phyloP scores from a whole-genome alignment of 352 stramenopile genomes.

The Poterioochromonas sp. region DNA sequence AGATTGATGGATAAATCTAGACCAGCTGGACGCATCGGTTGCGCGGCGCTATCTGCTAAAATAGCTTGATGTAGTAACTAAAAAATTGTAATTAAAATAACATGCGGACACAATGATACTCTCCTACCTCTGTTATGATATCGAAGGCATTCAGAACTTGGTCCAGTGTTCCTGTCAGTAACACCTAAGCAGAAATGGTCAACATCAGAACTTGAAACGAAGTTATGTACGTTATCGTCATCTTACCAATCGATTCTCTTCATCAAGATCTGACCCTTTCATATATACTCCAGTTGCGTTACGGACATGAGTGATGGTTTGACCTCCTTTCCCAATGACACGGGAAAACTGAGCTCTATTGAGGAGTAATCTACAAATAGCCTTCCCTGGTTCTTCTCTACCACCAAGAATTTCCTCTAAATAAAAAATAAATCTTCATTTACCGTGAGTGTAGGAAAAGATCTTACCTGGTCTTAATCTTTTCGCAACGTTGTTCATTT shows the following conservation, averaged over 20 bases:
- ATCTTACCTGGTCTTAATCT: conserved; percentile 17
- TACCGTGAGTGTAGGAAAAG: neutral
- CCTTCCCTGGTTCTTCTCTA: neutral
- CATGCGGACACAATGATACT: no score
- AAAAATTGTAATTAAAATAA: neutral
- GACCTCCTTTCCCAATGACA: conserved; percentile 20
- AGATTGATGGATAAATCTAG: neutral
- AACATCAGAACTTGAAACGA: no score
- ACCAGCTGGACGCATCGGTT: neutral
- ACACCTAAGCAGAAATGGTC: no score
- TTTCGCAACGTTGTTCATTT: no score
- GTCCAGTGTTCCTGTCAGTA: neutral
- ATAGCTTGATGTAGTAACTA: conserved; percentile 2
- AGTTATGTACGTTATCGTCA: no score
- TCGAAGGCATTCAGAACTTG: conserved; percentile 8
- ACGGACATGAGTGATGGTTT: neutral
- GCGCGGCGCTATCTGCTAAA: neutral
- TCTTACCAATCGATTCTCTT: neutral
- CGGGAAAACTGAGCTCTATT: neutral
- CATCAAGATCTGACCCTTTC: conserved; percentile 10
- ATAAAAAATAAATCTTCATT: neutral
- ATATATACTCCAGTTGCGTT: neutral
- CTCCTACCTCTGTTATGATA: neutral
- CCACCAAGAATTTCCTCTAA: neutral
- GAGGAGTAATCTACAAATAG: neutral